Evolutionary conservation across 1,139 yeast genomes (phyloP), one percentile per base, ranked within the genome.

Genomic region (Debaryomyces sp.): DNA sequence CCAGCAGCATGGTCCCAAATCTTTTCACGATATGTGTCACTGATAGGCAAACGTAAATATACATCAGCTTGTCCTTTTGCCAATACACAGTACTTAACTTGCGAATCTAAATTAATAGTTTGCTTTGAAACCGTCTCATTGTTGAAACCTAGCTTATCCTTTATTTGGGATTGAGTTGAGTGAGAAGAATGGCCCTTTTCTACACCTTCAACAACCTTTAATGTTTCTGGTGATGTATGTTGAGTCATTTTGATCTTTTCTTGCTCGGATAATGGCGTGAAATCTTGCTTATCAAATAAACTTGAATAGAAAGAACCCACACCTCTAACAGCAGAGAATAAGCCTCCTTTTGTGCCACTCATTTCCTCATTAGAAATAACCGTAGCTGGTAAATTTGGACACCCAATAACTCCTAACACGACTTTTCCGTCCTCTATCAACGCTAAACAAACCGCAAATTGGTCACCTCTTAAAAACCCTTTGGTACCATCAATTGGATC

Each of bases 1-100:
- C 99, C 99, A 2, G 97, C 96, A 22, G 98, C 98, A 66, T 94
- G 99, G 67, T 94, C 99, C 99, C 99, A 94, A 52, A 94, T 91
- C 70, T 95, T 94, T 65, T 94, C 99, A 60, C 89, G 81, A 66
- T 92, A 94, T 3, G 80, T 70, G 45, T 82, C 78, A 55, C 80
- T 84, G 43, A 86, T 82, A 10, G 99, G 99, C 51, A 95, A 73
- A 57, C 99, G 84, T 54, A 94, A 76, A 60, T 95, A 94, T 23
- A 92, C 81, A 62, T 94, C 98, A 4, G 97, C 98, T 53, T 88
- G 87, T 38, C 99, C 99, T 56, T 87, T 80, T 9, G 98, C 85
- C 50, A 94, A 78, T 15, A 92, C 83, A 70, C 98, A 92, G 71
- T 94, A 94, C 66, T 94, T 94, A 22, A 91, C 99, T 68, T 94